Evolutionary conservation across 1,139 yeast genomes (phyloP).

Genomic region (Kodamaea alishanica): DNA sequence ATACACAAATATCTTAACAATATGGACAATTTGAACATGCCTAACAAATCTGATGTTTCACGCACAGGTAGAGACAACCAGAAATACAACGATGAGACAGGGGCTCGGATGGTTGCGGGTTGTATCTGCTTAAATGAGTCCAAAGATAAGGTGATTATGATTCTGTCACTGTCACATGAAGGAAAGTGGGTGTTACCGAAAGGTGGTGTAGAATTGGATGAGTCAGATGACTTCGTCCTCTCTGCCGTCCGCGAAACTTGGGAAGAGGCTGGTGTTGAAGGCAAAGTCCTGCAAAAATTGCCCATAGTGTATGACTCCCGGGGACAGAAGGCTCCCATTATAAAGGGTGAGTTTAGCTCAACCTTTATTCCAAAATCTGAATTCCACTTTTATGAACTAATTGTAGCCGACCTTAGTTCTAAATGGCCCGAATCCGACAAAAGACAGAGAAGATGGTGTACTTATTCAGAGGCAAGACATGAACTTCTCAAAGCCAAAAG

Average conservation of each 20-base stretch:
- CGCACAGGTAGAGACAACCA: conserved; percentile 39
- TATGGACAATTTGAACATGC: conserved; percentile 15
- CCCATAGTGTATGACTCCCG: conserved; percentile 70
- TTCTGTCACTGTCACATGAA: conserved; percentile 65
- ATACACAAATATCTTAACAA: background rate
- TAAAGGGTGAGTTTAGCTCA: conserved; percentile 43
- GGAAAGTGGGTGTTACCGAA: conserved; percentile 87
- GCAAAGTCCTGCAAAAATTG: conserved; percentile 50
- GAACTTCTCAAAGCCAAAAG: conserved; percentile 60
- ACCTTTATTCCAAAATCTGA: conserved; percentile 61
- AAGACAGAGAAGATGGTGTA: conserved; percentile 73
- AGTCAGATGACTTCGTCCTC: conserved; percentile 48
- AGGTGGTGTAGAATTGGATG: conserved; percentile 93
- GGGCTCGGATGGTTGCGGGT: conserved; percentile 89
- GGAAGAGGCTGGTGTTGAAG: conserved; percentile 95
- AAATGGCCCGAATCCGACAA: conserved; percentile 70
- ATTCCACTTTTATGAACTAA: conserved; percentile 81
- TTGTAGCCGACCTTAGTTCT: conserved; percentile 49
- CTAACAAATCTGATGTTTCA: conserved; percentile 21
- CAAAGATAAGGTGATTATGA: conserved; percentile 64
- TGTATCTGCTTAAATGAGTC: conserved; percentile 66
- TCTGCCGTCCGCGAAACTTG: conserved; percentile 88
- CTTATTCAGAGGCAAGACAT: conserved; percentile 65
- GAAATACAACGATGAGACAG: conserved; percentile 48
- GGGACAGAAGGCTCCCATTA: conserved; percentile 56